Conservation (phyloP, 495 filamentous ascomycete species). For the Neurospora sp. region DNA sequence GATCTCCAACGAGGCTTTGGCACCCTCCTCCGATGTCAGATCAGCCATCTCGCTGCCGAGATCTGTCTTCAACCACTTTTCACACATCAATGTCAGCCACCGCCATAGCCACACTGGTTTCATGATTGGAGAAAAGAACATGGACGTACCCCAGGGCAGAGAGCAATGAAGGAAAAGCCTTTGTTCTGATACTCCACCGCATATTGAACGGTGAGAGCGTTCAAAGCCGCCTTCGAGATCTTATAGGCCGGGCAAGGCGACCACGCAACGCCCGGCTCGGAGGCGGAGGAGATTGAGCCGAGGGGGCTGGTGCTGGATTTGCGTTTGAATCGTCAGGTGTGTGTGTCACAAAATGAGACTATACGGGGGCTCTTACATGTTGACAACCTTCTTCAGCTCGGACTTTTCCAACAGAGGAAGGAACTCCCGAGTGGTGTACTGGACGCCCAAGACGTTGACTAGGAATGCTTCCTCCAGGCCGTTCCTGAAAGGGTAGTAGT, state of each 20-base stretch:
- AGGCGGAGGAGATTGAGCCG: conserved; percentile 31
- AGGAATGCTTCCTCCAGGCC: conserved; percentile 31
- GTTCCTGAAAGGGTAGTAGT: conserved; percentile 6
- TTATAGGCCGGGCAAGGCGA: conserved; percentile 36
- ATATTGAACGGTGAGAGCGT: conserved; percentile 42
- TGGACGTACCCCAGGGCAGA: conserved; percentile 35
- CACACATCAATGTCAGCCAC: not conserved
- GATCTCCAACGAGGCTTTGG: conserved; percentile 35
- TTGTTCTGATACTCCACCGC: conserved; percentile 28
- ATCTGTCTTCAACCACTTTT: not conserved
- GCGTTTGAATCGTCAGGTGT: not conserved
- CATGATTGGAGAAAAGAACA: not conserved
- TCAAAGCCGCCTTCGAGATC: conserved; percentile 42
- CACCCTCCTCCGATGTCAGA: conserved; percentile 33
- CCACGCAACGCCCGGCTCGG: conserved; percentile 9
- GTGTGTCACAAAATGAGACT: not conserved
- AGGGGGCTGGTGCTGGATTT: conserved; percentile 26
- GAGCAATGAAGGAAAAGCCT: conserved; percentile 35
- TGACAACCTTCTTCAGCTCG: conserved; percentile 34
- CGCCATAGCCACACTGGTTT: not conserved
- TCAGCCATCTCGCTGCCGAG: conserved; percentile 27
- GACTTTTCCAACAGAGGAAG: conserved; percentile 38
- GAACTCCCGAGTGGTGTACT: conserved; percentile 34
- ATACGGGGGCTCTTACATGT: conserved; percentile 20
- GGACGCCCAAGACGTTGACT: conserved; percentile 36